Conservation (phyloP, 257 asterid species). For the Solanum appendiculatum region DNA sequence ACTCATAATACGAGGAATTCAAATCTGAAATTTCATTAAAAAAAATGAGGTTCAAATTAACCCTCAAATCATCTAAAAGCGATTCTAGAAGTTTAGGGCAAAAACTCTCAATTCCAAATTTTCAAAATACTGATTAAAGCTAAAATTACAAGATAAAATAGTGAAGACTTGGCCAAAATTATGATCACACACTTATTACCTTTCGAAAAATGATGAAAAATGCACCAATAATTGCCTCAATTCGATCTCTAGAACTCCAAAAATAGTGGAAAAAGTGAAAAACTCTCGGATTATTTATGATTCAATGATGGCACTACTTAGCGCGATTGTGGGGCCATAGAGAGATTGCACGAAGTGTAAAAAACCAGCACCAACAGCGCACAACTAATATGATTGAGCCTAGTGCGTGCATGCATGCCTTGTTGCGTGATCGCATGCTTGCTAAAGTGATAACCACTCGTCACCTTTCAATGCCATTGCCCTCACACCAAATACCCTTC, state of each 20-base stretch:
- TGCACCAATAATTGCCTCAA: background rate
- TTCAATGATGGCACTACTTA: background rate
- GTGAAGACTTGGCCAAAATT: background rate
- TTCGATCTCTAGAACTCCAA: background rate
- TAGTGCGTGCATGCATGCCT: background rate
- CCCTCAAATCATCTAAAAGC: background rate
- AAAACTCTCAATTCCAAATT: background rate
- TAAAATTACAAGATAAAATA: background rate
- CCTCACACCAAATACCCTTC: no score
- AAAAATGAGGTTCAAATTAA: background rate
- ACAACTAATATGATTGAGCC: background rate
- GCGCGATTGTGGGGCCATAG: background rate
- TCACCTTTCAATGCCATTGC: background rate
- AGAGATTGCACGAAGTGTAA: background rate
- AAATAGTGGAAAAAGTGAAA: background rate
- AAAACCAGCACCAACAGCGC: background rate
- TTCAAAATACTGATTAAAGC: no score
- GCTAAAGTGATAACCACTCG: background rate
- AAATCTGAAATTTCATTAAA: no score
- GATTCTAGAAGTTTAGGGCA: background rate
- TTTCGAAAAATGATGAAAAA: background rate
- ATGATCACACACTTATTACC: background rate
- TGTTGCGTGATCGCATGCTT: background rate
- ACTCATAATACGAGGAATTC: background rate
- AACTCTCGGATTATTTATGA: background rate